Conservation (phyloP, 78 protist genomes). For the Dictyostelium citrinum region DNA sequence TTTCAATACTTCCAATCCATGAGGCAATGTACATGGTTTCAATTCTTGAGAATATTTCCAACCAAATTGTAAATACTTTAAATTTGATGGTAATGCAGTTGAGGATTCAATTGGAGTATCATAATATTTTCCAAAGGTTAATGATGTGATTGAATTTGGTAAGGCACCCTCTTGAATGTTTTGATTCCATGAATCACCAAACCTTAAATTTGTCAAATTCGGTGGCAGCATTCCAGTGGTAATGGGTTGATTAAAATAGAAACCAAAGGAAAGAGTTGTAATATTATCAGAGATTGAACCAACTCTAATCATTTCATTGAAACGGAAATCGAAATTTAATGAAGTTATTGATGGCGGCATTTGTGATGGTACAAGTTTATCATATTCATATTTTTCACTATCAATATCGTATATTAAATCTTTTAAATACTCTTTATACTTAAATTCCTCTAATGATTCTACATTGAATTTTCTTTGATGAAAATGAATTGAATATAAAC, state of each 20-base stretch:
- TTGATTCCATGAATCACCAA: conserved; percentile 12
- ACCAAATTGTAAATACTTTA: not conserved
- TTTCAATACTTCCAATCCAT: not conserved
- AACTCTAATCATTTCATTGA: not conserved
- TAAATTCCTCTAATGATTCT: not conserved
- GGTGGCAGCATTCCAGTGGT: not conserved
- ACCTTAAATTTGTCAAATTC: not conserved
- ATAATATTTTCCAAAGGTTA: conserved; percentile 7
- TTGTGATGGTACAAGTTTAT: not conserved
- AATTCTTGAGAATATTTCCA: not conserved
- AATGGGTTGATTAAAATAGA: not conserved
- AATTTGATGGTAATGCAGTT: not conserved
- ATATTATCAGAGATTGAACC: not conserved
- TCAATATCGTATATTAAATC: not conserved
- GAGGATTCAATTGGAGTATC: not conserved
- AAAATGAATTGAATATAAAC: not conserved
- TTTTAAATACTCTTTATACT: not conserved
- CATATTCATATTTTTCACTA: not conserved
- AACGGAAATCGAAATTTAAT: not conserved
- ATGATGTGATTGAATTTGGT: not conserved
- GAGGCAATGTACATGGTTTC: not conserved
- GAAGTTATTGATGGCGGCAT: not conserved
- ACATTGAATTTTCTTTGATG: not conserved
- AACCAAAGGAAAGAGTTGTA: not conserved
- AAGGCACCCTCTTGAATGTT: not conserved